A percentile compares a stretch with the other conserved stretches of the same genome.
phyloP scores from a whole-genome alignment of 1,284 basidiomycete species.

The Microbotryum scabiosae region DNA sequence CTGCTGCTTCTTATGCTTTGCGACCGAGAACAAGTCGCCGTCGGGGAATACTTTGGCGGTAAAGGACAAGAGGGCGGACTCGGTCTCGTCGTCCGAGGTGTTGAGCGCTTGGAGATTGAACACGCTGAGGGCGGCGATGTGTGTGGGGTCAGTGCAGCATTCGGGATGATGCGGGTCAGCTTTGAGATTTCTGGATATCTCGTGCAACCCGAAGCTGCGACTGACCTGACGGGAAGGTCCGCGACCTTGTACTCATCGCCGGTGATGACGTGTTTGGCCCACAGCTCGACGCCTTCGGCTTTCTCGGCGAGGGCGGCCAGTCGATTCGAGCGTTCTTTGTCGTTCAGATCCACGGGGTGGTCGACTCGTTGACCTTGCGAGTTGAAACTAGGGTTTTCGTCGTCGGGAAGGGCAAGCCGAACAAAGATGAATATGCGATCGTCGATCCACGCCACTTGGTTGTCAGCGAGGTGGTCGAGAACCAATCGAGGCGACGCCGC shows the following conservation, averaged over 20 bases:
- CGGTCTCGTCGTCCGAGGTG: neutral
- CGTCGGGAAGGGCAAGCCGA: conserved; percentile 3
- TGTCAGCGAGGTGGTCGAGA: conserved; percentile 13
- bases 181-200: neutral
- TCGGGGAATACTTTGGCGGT: conserved; percentile 31
- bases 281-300: conserved; percentile 37
- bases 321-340: conserved; percentile 28
- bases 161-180: neutral
- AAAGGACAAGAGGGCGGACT: conserved; percentile 28
- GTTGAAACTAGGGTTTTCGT: conserved; percentile 12
- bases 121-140: conserved; percentile 14
- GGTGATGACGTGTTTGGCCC: conserved; percentile 17
- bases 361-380: conserved; percentile 5
- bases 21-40: conserved; percentile 38
- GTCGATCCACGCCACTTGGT: conserved; percentile 36
- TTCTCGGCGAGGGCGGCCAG: conserved; percentile 48
- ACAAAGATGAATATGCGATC: conserved; percentile 39
- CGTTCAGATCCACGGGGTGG: conserved; percentile 9
- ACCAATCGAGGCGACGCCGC: conserved; percentile 7
- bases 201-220: neutral
- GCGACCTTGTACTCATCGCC: conserved; percentile 29
- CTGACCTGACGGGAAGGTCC: conserved; percentile 29
- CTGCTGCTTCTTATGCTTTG: conserved; percentile 27
- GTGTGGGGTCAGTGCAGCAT: no score
- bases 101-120: conserved; percentile 21